A percentile compares a stretch with the other conserved stretches of the same genome.
Evolutionary conservation across 2,329 filamentous ascomycete genomes (phyloP).

Genomic region (Cadophora luteo-olivacea): DNA sequence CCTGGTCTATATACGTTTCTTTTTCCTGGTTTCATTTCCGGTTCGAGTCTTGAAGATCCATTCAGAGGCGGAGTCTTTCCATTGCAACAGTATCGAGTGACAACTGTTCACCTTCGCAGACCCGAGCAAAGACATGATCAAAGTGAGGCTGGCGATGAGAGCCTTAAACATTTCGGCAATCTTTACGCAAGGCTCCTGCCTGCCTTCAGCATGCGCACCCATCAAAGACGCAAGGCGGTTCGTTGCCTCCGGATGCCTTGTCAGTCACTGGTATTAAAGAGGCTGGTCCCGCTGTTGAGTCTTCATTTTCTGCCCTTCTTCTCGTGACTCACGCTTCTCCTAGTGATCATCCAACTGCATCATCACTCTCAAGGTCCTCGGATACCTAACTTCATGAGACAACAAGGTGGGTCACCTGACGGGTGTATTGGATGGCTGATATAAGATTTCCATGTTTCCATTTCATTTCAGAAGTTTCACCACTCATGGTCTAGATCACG

Average conservation of each 20-base stretch:
- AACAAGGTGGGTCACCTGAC: constrained; percentile 28
- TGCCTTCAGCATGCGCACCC: constrained; percentile 19
- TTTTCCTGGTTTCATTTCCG: not conserved
- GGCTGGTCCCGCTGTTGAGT: constrained; percentile 29
- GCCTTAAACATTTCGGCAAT: constrained; percentile 1
- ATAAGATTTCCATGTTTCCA: constrained; percentile 8
- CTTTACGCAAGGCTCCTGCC: constrained; percentile 4
- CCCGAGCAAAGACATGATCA: not conserved
- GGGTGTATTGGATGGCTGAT: not conserved
- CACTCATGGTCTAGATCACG: not conserved
- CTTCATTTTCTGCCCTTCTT: constrained; percentile 19
- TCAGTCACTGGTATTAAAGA: constrained; percentile 28
- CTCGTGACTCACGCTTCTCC: constrained; percentile 36
- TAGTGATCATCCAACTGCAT: constrained; percentile 15
- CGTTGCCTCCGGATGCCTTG: constrained; percentile 36
- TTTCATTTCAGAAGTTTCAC: not conserved
- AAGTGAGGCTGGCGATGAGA: constrained; percentile 25
- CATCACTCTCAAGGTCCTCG: not conserved
- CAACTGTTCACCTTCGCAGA: constrained; percentile 2
- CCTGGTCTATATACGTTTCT: not conserved
- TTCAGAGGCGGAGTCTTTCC: not conserved
- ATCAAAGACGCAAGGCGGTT: constrained; percentile 28
- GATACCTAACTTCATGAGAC: not conserved
- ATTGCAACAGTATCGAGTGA: constrained; percentile 8
- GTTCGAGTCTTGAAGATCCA: not conserved